Conservation (phyloP, 2,329 filamentous ascomycete species). For the Penicillium sp. region DNA sequence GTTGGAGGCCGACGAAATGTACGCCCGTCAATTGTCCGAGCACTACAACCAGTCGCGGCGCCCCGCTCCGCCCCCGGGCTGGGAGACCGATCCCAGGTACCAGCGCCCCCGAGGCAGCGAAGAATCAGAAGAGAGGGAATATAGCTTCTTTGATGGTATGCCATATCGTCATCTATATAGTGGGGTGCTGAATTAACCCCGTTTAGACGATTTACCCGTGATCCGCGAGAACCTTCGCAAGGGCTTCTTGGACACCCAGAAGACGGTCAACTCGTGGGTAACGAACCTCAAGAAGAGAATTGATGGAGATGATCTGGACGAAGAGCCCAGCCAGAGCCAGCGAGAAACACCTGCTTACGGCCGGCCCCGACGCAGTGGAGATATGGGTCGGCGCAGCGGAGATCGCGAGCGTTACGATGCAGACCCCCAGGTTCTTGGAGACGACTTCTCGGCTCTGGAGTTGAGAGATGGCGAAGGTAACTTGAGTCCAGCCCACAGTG, state of each 20-base stretch:
- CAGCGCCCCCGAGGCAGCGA: conserved; percentile 56
- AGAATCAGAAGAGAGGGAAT: conserved; percentile 69
- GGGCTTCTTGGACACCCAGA: conserved; percentile 92
- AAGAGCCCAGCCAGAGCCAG: conserved; percentile 28
- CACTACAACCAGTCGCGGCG: conserved; percentile 66
- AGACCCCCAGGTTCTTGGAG: conserved; percentile 83
- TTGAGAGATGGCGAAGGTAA: conserved; percentile 62
- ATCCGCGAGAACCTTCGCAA: conserved; percentile 92
- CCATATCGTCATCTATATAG: not conserved
- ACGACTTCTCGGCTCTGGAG: conserved; percentile 76
- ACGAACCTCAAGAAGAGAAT: conserved; percentile 88
- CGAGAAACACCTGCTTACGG: conserved; percentile 40
- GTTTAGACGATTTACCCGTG: conserved; percentile 80
- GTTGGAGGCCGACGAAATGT: conserved; percentile 85
- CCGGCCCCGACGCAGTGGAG: conserved; percentile 61
- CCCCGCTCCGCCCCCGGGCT: conserved; percentile 33
- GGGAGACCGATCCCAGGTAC: conserved; percentile 37
- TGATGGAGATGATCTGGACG: conserved; percentile 73
- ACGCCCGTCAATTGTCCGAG: conserved; percentile 88
- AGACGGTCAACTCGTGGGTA: conserved; percentile 91
- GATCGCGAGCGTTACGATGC: conserved; percentile 94
- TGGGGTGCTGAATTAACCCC: conserved; percentile 12
- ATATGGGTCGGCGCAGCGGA: conserved; percentile 70
- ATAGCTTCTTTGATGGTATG: conserved; percentile 82
- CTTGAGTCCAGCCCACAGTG: not conserved